Base-by-base conservation (phyloP, 2,329 filamentous ascomycete genomes). In the Amauroascus niger region DNA sequence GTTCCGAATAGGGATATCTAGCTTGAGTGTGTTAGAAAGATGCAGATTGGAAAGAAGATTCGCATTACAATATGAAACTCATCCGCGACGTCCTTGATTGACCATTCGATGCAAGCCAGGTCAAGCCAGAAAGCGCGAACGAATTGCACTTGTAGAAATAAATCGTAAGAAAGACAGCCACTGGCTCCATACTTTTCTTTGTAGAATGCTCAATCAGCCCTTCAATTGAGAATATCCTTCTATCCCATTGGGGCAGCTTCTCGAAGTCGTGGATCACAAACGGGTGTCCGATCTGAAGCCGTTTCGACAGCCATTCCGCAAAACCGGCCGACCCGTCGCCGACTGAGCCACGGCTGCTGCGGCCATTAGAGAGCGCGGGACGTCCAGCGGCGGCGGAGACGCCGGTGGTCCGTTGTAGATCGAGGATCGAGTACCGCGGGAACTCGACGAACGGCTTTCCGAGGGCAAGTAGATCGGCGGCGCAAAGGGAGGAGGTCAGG, bases 191-290 rank as follows among this genome's bases (percentile, higher is more conserved):
- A 65, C 63, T 64, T 58, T 63, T 65, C 58, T 67, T 67, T 41
- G 63, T 62, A 53, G 65, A 67, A 47, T 67, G 55, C 44, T 63
- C 59, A 55, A 63, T 62, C 53, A 69, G 56, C 41, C 59, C 62
- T 28, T 64, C 63, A 46, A 64, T 67, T n/a, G 62, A 64, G 48
- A 68, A 60, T 24, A 60, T 33, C 11, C 46, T 54, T 22, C 39
- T 40, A 33, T 63, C 58, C 65, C 67, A 68, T 30, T 60, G 52
- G 18, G 60, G 59, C n/a, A 63, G 54, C 41, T 61, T 63, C 20
- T 65, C 59, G 46, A 69, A 68, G 14, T 67, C 65, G 24, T 62
- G 62, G 37, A 69, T 64, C 30, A 68, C 61, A 55, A 68, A 68
- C 5, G 67, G 67, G 32, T 62, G 62, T 11, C 67, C 67, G 22